phyloP scores from a whole-genome alignment of 139 green algal genomes.

The Chlamydomonas sphaeroides region DNA sequence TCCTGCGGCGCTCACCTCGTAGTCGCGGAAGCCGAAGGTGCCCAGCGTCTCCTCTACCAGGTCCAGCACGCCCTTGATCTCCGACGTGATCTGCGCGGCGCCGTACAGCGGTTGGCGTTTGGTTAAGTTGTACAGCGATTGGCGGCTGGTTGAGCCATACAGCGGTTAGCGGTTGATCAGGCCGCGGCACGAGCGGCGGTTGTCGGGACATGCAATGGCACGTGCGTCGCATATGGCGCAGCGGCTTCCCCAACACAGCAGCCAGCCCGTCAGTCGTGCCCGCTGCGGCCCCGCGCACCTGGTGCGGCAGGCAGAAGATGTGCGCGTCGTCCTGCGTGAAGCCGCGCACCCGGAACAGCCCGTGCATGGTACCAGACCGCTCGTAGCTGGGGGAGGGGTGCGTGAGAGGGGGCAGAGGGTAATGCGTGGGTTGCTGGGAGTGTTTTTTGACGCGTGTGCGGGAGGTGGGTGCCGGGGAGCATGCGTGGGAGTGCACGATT shows the following conservation, averaged over 20 bases:
- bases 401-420: too few relatives aligned
- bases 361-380: constrained; percentile 95
- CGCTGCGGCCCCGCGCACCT: constrained; percentile 50
- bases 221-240: too few relatives aligned
- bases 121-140: too few relatives aligned
- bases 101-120: too few relatives aligned
- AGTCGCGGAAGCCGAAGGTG: constrained; percentile 93
- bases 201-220: too few relatives aligned
- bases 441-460: too few relatives aligned
- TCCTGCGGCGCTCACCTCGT: constrained; percentile 78
- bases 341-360: constrained; percentile 96
- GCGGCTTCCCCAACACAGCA: constrained; percentile 26
- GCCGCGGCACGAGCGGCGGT: too few relatives aligned
- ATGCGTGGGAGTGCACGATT: too few relatives aligned
- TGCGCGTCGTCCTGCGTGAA: constrained; percentile 99
- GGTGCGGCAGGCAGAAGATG: constrained; percentile 97
- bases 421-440: too few relatives aligned
- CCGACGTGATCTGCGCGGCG: constrained; percentile 72
- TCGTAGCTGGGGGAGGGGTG: constrained; percentile 81
- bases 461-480: too few relatives aligned
- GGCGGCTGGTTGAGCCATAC: too few relatives aligned
- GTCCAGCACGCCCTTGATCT: constrained; percentile 90
- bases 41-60: constrained; percentile 88
- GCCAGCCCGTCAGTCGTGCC: background rate
- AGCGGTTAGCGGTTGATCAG: too few relatives aligned